Conservation (phyloP, 2,329 filamentous ascomycete species). For the Hyphodiscus sp. region DNA sequence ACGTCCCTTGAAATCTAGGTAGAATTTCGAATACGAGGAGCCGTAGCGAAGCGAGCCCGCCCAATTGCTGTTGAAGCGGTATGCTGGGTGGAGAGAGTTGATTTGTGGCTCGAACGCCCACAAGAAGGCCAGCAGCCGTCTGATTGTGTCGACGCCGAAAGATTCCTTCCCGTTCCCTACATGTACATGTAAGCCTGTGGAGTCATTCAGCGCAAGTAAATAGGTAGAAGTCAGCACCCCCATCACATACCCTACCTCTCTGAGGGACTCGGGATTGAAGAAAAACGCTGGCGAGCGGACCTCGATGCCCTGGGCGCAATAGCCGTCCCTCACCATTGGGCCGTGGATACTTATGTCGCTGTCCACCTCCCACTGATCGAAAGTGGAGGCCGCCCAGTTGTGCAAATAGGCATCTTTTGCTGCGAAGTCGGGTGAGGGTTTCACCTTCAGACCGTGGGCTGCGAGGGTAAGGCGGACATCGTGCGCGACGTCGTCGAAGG, state of each 20-base stretch:
- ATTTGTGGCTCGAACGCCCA: conserved; percentile 26
- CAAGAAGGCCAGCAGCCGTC: conserved; percentile 23
- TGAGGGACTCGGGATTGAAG: background rate
- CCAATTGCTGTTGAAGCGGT: background rate
- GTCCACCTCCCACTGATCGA: background rate
- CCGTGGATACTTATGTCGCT: background rate
- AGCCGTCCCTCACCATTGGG: background rate
- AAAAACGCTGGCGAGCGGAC: background rate
- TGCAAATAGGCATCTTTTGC: too few species aligned
- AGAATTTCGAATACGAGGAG: background rate
- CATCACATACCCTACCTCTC: background rate
- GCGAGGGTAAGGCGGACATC: background rate
- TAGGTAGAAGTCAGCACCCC: conserved; percentile 4
- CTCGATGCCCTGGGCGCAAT: background rate
- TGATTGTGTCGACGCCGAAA: conserved; percentile 19
- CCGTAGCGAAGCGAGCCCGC: background rate
- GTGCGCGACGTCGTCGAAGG: background rate
- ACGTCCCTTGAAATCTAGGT: background rate
- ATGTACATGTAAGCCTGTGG: conserved; percentile 27
- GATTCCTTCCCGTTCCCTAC: conserved; percentile 23
- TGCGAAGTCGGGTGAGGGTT: background rate
- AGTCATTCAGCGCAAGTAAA: conserved; percentile 16
- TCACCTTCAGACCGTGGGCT: background rate
- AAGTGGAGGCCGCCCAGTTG: too few species aligned
- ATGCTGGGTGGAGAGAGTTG: conserved; percentile 18